Base-by-base conservation (phyloP, 345 rosid genomes). In the Pistacia vera region DNA sequence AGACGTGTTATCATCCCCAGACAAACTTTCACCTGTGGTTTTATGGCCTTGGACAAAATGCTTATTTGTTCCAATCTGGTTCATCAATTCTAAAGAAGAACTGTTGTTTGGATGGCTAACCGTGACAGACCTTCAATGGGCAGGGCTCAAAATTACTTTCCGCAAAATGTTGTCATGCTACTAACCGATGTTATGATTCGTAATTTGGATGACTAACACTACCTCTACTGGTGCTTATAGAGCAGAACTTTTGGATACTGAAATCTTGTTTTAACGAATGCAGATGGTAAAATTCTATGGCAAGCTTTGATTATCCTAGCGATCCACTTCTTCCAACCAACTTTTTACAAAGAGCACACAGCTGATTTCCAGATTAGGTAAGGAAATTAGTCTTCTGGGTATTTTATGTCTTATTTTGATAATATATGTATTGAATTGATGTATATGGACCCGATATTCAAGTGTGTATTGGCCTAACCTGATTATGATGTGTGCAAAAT, bases 61-160 rank as follows among this genome's bases (percentile, higher is more conserved):
- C 86, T 57, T 88, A 74, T 74, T 85, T 79, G 82, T 79, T 85
- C 75, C 89, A 0, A 75, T 88, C 38, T 85, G 91, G 89, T 88
- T 78, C 83, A 73, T 83, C 6, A 54, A 68, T 25, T 66, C 84
- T 11, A 57, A 41, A 8, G 64, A 85, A 78, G 30, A 36, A 77
- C 86, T 16, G 83, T 88, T 14, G 82, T 82, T 51, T 88, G 91
- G 91, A 83, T 63, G 72, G 91, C 86, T 35, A 88, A 85, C 79
- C 76, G 82, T 11, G 82, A 80, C 67, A 68, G 66, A n/a, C 90
- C 88, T 83, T 85, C 3, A 85, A 83, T 44, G 84, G 86, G 11
- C 63, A 55, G 44, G 88, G 86, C 74, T 87, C 90, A 6, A 80
- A 56, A 68, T 82, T 51, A 68, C 85, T 33, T 78, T 87, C 3